phyloP scores from a whole-genome alignment of 805 yeast species.

The Starmerella riodocensis region DNA sequence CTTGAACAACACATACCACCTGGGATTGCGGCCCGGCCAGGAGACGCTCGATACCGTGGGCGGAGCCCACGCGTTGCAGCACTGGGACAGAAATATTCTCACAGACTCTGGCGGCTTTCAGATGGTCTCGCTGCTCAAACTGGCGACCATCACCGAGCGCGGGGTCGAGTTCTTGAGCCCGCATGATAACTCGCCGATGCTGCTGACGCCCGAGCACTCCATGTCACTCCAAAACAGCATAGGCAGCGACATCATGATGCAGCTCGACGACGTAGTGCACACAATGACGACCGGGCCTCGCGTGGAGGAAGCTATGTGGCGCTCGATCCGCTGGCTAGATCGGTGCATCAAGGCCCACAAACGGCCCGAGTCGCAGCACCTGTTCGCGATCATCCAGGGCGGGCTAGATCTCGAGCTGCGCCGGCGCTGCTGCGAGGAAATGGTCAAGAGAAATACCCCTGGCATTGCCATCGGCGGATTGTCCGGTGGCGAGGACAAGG shows the following conservation, averaged over 20 bases:
- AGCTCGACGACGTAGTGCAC: constrained; percentile 35
- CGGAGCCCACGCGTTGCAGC: constrained; percentile 34
- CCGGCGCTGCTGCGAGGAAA: constrained; percentile 31
- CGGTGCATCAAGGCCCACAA: constrained; percentile 34
- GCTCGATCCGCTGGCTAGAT: constrained; percentile 35
- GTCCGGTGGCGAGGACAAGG: constrained; percentile 37
- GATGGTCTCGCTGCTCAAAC: constrained; percentile 34
- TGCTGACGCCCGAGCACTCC: constrained; percentile 37
- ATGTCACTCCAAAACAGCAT: constrained; percentile 33
- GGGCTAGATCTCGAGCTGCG: constrained; percentile 33
- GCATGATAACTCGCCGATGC: constrained; percentile 36
- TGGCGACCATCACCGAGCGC: constrained; percentile 36
- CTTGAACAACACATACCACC: constrained; percentile 34
- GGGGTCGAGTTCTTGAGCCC: constrained; percentile 36
- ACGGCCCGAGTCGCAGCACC: constrained; percentile 32
- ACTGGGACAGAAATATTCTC: constrained; percentile 33
- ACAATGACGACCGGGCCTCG: constrained; percentile 34
- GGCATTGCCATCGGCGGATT: constrained; percentile 38
- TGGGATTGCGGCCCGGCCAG: constrained; percentile 35
- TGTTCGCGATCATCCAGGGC: constrained; percentile 36
- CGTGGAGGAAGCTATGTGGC: constrained; percentile 35
- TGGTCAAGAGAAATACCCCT: constrained; percentile 34
- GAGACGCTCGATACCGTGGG: constrained; percentile 32
- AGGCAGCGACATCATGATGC: constrained; percentile 38
- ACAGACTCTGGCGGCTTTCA: constrained; percentile 37